Percentiles rank a stretch among this genome's conserved stretches.
phyloP scores from a whole-genome alignment of 1,139 yeast species.

The Debaryomyces sp. region DNA sequence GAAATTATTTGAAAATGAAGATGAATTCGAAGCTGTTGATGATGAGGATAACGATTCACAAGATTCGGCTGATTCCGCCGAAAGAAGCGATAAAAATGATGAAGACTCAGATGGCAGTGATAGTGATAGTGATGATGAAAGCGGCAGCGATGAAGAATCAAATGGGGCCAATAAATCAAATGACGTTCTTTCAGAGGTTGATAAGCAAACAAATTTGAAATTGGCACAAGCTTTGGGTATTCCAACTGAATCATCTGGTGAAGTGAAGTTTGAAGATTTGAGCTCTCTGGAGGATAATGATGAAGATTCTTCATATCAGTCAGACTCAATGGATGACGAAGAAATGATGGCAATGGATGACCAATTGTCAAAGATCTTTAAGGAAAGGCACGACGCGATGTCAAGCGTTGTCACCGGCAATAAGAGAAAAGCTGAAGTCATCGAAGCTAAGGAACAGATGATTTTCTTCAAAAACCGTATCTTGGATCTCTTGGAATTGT shows the following conservation, averaged over 20 bases:
- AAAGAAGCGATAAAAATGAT: slow-evolving; percentile 36
- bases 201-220: slow-evolving; percentile 67
- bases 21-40: slow-evolving; percentile 44
- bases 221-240: slow-evolving; percentile 79
- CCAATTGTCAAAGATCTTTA: slow-evolving; percentile 80
- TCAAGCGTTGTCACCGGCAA: slow-evolving; percentile 57
- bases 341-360: slow-evolving; percentile 96
- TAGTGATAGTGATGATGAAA: slow-evolving; percentile 29
- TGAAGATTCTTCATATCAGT: slow-evolving; percentile 53
- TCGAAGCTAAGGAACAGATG: slow-evolving; percentile 79
- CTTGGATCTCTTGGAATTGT: slow-evolving; percentile 73
- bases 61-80: slow-evolving; percentile 30
- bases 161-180: slow-evolving; percentile 28
- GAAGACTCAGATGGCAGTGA: slow-evolving; percentile 32
- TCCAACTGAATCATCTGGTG: slow-evolving; percentile 52
- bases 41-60: slow-evolving; percentile 23
- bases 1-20: slow-evolving; percentile 69
- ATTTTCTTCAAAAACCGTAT: slow-evolving; percentile 77
- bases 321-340: slow-evolving; percentile 92
- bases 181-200: slow-evolving; percentile 54
- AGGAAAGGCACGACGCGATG: slow-evolving; percentile 71
- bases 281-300: slow-evolving; percentile 40
- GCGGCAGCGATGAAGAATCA: slow-evolving; percentile 27
- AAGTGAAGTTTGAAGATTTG: slow-evolving; percentile 47
- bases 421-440: slow-evolving; percentile 68